These are phyloP conservation scores for Tolypocladium album DNA, from an alignment of 2,329 filamentous ascomycete species.

Conservation along the genomic window DNA sequence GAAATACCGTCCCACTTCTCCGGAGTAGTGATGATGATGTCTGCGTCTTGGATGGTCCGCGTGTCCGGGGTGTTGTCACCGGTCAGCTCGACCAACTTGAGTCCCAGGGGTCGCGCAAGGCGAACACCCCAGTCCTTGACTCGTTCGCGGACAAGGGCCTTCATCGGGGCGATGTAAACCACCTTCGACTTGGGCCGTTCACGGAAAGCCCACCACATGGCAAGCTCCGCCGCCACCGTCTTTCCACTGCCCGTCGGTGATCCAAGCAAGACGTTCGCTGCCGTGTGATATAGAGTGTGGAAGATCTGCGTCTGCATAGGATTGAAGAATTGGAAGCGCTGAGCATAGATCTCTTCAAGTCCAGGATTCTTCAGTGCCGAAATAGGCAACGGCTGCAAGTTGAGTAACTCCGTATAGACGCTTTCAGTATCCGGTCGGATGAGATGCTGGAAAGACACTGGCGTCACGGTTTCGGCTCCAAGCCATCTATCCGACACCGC, in stretches of 20 bases:
- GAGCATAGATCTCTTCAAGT: conserved; percentile 77
- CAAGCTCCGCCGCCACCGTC: conserved; percentile 88
- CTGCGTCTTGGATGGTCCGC: conserved; percentile 85
- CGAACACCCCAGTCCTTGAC: conserved; percentile 89
- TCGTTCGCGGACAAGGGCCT: conserved; percentile 89
- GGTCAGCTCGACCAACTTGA: conserved; percentile 90
- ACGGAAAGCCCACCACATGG: conserved; percentile 99
- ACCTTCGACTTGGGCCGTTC: conserved; percentile 93
- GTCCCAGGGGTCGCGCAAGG: conserved; percentile 68
- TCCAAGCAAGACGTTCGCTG: conserved; percentile 84
- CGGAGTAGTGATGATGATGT: conserved; percentile 98
- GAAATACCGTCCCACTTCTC: conserved; percentile 99
- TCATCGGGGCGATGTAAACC: conserved; percentile 99
- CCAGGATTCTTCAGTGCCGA: conserved; percentile 77
- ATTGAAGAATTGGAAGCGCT: conserved; percentile 94
- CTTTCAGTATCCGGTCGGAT: conserved; percentile 97
- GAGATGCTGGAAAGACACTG: conserved; percentile 94
- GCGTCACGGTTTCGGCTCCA: conserved; percentile 88
- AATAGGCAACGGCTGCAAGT: conserved; percentile 82
- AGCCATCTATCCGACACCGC: conserved; percentile 94
- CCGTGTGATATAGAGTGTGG: conserved; percentile 87
- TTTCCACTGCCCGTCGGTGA: conserved; percentile 97
- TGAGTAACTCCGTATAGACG: conserved; percentile 87
- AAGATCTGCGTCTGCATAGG: conserved; percentile 99
- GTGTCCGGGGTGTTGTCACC: conserved; percentile 97